A percentile compares a stretch with the other conserved stretches of the same genome.
Evolutionary conservation across 164 flowering plant genomes (phyloP).

Genomic region (Buxus sempervirens): DNA sequence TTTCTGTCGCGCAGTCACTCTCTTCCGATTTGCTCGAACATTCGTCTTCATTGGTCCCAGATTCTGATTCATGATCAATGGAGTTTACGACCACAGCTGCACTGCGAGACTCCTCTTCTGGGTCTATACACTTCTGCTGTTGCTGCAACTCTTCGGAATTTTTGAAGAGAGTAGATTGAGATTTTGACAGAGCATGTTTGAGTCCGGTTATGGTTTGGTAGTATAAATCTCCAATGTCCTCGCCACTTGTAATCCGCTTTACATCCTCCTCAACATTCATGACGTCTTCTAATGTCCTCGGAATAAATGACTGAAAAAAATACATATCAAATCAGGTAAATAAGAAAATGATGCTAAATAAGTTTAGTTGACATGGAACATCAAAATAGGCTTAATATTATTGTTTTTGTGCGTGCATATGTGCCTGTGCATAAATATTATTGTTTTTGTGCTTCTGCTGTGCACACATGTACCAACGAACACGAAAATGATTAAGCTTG

Average conservation of each 20-base stretch:
- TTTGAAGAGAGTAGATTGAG: conserved; percentile 20
- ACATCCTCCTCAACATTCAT: conserved; percentile 77
- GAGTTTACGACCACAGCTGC: conserved; percentile 8
- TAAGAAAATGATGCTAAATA: too few relatives aligned
- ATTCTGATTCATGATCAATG: conserved; percentile 29
- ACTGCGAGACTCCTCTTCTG: conserved; percentile 10
- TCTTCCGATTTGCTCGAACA: too few relatives aligned
- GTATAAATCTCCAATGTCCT: conserved; percentile 69
- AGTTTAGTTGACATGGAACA: too few relatives aligned
- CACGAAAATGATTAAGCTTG: too few relatives aligned
- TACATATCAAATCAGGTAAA: not conserved
- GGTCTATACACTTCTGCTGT: conserved; percentile 8
- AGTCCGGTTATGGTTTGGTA: conserved; percentile 88
- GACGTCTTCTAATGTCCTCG: conserved; percentile 73
- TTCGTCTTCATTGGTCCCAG: conserved; percentile 44
- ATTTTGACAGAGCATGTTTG: conserved; percentile 46
- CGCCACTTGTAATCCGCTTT: conserved; percentile 60
- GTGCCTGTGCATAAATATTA: too few relatives aligned
- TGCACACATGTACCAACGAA: too few relatives aligned
- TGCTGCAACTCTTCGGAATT: conserved; percentile 16
- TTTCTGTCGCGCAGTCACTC: conserved; percentile 35
- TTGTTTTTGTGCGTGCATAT: too few relatives aligned
- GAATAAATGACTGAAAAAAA: conserved; percentile 65
- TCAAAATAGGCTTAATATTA: too few relatives aligned
- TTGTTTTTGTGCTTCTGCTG: too few relatives aligned